phyloP scores from a whole-genome alignment of 139 green algal species.

The Coccomyxa sp. region DNA sequence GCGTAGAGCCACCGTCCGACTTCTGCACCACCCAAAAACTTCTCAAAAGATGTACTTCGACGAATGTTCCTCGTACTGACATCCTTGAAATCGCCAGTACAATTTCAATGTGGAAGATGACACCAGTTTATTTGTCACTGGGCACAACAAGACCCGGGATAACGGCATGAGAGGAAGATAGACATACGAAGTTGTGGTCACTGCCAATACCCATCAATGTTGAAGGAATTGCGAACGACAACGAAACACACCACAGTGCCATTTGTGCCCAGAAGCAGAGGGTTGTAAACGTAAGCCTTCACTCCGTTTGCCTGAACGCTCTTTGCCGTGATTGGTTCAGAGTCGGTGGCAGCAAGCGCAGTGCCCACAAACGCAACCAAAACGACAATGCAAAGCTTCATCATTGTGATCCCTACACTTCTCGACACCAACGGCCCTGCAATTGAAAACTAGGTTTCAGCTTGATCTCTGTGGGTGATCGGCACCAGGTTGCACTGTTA shows the following conservation, averaged over 20 bases:
- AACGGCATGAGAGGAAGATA: background rate
- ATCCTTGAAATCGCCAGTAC: background rate
- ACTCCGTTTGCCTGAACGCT: background rate
- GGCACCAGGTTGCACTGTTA: too few species aligned
- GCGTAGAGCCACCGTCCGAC: background rate
- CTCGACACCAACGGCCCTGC: too few species aligned
- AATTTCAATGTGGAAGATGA: background rate
- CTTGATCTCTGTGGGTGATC: too few species aligned
- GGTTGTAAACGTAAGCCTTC: background rate
- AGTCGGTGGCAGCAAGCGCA: too few species aligned
- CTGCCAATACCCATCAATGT: background rate
- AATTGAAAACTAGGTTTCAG: too few species aligned
- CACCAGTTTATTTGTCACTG: background rate
- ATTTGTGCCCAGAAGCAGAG: background rate
- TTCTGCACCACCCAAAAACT: background rate
- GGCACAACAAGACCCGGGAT: background rate
- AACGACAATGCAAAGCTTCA: too few species aligned
- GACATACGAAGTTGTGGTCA: background rate
- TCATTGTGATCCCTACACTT: too few species aligned
- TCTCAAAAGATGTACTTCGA: background rate
- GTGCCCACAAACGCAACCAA: too few species aligned
- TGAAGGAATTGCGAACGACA: too few species aligned
- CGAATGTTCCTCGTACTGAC: background rate
- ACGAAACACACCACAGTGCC: background rate
- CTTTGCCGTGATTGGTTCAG: too few species aligned